Base-by-base conservation (phyloP, 2,329 filamentous ascomycete genomes). In the Hyphodiscus sp. region DNA sequence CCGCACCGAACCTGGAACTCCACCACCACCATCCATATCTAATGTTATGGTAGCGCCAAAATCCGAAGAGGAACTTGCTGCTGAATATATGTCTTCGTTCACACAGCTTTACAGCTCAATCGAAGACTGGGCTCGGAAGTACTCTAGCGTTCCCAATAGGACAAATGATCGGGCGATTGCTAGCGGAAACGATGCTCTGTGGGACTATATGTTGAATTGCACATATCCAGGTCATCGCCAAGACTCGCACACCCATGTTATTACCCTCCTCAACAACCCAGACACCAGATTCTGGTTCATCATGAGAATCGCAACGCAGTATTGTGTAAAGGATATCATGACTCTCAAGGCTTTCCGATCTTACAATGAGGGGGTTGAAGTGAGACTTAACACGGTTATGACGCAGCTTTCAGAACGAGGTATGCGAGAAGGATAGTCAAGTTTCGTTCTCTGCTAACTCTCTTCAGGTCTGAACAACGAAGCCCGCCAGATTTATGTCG, bases 291-390 rank as follows among this genome's bases (percentile, higher is more conserved):
- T 58, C 2, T 70, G 66, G 58, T 70, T 74, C 41, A 58, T 74
- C n/a, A 65, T 70, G 52, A 67, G 73, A 42, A 65, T 75, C 43
- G 51, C 70, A 1, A 53, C 71, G 18, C 65, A 70, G 20, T 73
- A 71, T 51, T 62, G 73, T 4, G 58, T 69, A 18, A 59, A 67
- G 23, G 59, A 69, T 16, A 64, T 74, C 41, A 65, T 72, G 55
- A 58, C 53, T 13, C 43, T 67, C 2, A 61, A 68, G 20, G 64
- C 67, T 0, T 76, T 70, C 65, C 59, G 67, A 42, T 63, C 61
- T 0, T 70, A 68, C 50, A 65, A 64, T 18, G 43, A 62, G 0
- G 51, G 60, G 6, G 64, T 64, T 8, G 60, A 67, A 2, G 50
- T 55, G 20, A 51, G 38, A 8, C 44, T 72, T 42, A 52, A 63